These are phyloP conservation scores for Yarrowia yakushimensis DNA, from an alignment of 805 yeast genomes.

Conservation along the genomic window DNA sequence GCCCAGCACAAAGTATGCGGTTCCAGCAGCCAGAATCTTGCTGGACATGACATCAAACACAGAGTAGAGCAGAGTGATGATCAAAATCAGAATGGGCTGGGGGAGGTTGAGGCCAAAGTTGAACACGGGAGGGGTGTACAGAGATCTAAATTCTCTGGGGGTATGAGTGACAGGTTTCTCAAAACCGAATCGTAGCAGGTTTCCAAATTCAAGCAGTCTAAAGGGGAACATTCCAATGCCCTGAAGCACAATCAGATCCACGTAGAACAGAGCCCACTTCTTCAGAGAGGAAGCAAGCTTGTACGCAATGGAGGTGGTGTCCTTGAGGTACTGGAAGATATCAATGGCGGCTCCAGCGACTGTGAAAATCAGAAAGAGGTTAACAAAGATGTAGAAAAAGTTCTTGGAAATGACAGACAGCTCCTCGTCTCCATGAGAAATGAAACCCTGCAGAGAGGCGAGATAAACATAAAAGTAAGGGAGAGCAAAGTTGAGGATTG, in stretches of 20 bases:
- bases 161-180: constrained; percentile 64
- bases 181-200: constrained; percentile 68
- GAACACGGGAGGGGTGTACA: constrained; percentile 86
- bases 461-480: constrained; percentile 86
- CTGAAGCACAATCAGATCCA: constrained; percentile 76
- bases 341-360: constrained; percentile 88
- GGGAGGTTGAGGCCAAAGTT: constrained; percentile 90
- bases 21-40: constrained; percentile 78
- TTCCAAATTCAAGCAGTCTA: constrained; percentile 76
- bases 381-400: constrained; percentile 91
- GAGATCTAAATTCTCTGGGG: constrained; percentile 71
- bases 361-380: constrained; percentile 89
- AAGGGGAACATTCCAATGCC: constrained; percentile 89
- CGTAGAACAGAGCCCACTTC: constrained; percentile 81
- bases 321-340: constrained; percentile 75
- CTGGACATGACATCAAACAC: constrained; percentile 63
- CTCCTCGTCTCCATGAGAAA: constrained; percentile 91
- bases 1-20: constrained; percentile 78
- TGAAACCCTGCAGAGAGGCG: constrained; percentile 79
- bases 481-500: constrained; percentile 72
- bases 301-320: constrained; percentile 83
- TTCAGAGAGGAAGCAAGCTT: constrained; percentile 79
- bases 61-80: constrained; percentile 81
- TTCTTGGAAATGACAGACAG: constrained; percentile 85
- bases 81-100: constrained; percentile 80